These are phyloP conservation scores for Pseudonitzschia multiseries DNA, from an alignment of 108 stramenopile genomes.

Conservation along the genomic window DNA sequence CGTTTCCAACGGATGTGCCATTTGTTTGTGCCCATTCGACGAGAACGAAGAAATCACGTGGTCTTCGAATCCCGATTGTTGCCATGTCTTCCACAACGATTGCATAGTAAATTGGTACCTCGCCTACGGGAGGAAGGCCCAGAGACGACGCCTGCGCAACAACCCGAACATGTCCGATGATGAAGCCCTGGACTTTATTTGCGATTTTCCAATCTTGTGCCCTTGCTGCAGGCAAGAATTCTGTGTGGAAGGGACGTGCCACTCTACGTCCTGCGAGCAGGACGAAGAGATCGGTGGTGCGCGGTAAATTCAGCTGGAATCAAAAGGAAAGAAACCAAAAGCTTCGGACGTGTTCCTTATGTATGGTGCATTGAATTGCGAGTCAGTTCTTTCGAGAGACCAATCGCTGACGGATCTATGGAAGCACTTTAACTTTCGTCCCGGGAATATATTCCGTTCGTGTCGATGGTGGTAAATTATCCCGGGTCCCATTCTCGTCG, in stretches of 20 bases:
- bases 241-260: not conserved
- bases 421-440: too few relatives aligned
- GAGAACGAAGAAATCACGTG: constrained; percentile 52
- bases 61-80: constrained; percentile 54
- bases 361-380: too few relatives aligned
- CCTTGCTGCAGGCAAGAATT: constrained; percentile 69
- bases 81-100: constrained; percentile 66
- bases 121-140: constrained; percentile 47
- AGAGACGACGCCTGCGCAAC: constrained; percentile 21
- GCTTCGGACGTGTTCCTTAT: too few relatives aligned
- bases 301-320: too few relatives aligned
- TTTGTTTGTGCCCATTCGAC: constrained; percentile 53
- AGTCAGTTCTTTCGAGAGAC: too few relatives aligned
- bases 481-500: too few relatives aligned
- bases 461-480: too few relatives aligned
- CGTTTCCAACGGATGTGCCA: constrained; percentile 63
- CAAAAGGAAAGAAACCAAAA: too few relatives aligned
- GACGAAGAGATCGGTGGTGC: too few relatives aligned
- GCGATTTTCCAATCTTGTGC: constrained; percentile 49
- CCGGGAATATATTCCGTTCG: too few relatives aligned
- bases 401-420: too few relatives aligned
- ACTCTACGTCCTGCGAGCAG: too few relatives aligned
- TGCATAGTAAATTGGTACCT: constrained; percentile 68
- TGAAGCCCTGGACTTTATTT: constrained; percentile 30
- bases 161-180: constrained; percentile 31